phyloP scores from a whole-genome alignment of 2,329 filamentous ascomycete genomes.

The Fusarium avenaceum region DNA sequence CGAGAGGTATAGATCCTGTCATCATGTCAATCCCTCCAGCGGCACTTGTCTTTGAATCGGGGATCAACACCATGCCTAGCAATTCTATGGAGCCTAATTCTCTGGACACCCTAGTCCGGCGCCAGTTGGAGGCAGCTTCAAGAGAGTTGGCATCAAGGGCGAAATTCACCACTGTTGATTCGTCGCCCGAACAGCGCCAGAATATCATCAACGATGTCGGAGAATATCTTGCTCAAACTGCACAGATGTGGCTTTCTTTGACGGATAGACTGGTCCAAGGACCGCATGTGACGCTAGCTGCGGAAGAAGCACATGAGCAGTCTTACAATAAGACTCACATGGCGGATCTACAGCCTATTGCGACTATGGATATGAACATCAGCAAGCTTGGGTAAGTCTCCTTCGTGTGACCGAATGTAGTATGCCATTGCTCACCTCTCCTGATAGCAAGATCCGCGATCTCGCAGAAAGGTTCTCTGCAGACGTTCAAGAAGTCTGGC shows the following conservation, averaged over 20 bases:
- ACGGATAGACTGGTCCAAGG: constrained; percentile 54
- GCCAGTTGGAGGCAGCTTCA: constrained; percentile 48
- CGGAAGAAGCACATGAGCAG: constrained; percentile 48
- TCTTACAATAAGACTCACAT: constrained; percentile 44
- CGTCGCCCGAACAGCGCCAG: constrained; percentile 37
- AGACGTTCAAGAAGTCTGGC: constrained; percentile 54
- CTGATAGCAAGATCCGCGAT: constrained; percentile 53
- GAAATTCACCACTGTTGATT: constrained; percentile 20
- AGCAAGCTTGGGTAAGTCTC: constrained; percentile 53
- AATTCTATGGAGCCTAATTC: constrained; percentile 34
- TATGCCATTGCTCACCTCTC: constrained; percentile 27
- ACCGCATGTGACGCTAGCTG: constrained; percentile 51
- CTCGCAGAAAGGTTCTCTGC: constrained; percentile 53
- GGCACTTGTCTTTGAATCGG: constrained; percentile 50
- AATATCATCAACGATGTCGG: constrained; percentile 54
- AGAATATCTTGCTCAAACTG: constrained; percentile 55
- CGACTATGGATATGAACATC: constrained; percentile 52
- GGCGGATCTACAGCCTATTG: constrained; percentile 50
- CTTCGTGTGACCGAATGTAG: not conserved
- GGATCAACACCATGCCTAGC: constrained; percentile 42
- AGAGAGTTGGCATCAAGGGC: constrained; percentile 42
- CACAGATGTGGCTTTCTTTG: constrained; percentile 52
- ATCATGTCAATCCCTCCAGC: constrained; percentile 49
- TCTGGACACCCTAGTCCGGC: constrained; percentile 50
- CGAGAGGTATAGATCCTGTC: constrained; percentile 27